Evolutionary conservation across 2,329 filamentous ascomycete species (phyloP).

Genomic region (Xylariaceae sp.): DNA sequence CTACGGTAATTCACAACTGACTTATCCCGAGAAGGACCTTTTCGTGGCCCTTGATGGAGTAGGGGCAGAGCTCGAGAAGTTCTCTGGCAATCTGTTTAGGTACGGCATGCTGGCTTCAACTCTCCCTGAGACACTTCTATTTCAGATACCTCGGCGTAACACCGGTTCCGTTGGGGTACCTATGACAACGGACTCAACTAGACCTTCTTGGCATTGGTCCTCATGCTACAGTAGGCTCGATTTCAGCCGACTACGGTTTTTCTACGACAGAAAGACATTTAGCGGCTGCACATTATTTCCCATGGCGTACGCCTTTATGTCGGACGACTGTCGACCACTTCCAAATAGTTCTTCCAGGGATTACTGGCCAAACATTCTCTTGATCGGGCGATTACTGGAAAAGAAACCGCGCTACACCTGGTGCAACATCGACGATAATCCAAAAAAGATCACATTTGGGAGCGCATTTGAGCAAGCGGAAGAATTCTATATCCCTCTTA

Average conservation of each 20-base stretch:
- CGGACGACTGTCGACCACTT: neutral
- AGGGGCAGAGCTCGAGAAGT: neutral
- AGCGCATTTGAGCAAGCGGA: no score
- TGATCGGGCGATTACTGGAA: conserved; percentile 6
- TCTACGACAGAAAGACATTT: neutral
- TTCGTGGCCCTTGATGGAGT: conserved; percentile 4
- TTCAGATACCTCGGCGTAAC: no score
- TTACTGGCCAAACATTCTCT: conserved; percentile 1
- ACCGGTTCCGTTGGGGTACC: no score
- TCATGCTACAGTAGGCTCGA: neutral
- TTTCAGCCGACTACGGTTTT: neutral
- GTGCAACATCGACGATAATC: no score
- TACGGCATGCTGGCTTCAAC: neutral
- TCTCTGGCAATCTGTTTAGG: neutral
- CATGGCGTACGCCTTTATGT: conserved; percentile 16
- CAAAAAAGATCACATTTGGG: no score
- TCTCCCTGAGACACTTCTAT: neutral
- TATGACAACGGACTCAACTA: neutral
- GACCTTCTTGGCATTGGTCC: conserved; percentile 18
- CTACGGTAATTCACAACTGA: neutral
- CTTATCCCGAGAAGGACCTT: conserved; percentile 11
- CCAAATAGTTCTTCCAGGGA: neutral
- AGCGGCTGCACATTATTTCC: no score
- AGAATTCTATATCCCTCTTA: no score
- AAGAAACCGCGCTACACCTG: neutral